Conservation (phyloP, 306 rosid genomes). For the Citrullus mucosospermus region DNA sequence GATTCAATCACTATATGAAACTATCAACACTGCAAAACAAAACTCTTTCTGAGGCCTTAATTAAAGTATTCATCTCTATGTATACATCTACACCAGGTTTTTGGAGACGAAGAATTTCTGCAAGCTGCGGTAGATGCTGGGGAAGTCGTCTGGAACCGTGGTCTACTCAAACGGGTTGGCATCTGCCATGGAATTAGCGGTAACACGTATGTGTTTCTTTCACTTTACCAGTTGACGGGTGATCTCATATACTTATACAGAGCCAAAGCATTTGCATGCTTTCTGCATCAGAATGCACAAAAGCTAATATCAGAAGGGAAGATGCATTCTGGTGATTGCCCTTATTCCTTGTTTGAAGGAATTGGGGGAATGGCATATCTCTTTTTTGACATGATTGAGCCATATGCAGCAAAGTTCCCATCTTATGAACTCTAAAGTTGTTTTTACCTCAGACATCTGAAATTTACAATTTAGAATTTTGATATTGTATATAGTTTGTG, state of each 20-base stretch:
- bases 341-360: slow-evolving; percentile 69
- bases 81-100: slow-evolving; percentile 27
- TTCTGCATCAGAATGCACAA: slow-evolving; percentile 47
- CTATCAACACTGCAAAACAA: no score
- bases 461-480: background rate
- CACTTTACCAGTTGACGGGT: slow-evolving; percentile 59
- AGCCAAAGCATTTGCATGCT: slow-evolving; percentile 76
- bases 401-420: slow-evolving; percentile 53
- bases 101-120: slow-evolving; percentile 45
- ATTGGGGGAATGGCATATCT: slow-evolving; percentile 64
- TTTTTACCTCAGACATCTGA: background rate
- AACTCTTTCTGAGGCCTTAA: no score
- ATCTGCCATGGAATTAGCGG: slow-evolving; percentile 80
- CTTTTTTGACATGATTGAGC: slow-evolving; percentile 61
- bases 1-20: no score
- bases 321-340: slow-evolving; percentile 80
- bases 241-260: slow-evolving; percentile 42
- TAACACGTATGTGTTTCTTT: slow-evolving; percentile 68
- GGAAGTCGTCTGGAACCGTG: slow-evolving; percentile 65
- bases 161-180: slow-evolving; percentile 75
- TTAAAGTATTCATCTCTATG: no score
- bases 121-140: slow-evolving; percentile 70
- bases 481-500: background rate
- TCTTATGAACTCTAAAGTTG: slow-evolving; percentile 45
- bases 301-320: slow-evolving; percentile 41